phyloP scores from a whole-genome alignment of 1,284 basidiomycete genomes.

The Trametes hirsuta region DNA sequence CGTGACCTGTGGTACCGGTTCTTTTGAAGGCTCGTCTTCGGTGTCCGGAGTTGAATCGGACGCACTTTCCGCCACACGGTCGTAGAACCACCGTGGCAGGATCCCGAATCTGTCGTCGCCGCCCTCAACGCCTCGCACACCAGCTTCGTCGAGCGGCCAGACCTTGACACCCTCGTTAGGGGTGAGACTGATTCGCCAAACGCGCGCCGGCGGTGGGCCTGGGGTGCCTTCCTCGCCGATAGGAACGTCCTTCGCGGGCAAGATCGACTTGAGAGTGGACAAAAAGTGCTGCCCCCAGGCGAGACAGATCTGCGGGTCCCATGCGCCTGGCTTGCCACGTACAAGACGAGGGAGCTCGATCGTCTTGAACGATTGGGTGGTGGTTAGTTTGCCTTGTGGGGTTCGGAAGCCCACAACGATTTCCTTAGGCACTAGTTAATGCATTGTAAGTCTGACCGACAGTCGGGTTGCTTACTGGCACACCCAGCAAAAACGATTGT shows the following conservation, averaged over 20 bases:
- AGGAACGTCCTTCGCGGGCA: conserved; percentile 26
- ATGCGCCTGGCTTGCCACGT: conserved; percentile 72
- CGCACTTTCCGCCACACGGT: neutral
- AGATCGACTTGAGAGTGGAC: conserved; percentile 50
- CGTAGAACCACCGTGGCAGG: conserved; percentile 67
- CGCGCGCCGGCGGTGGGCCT: conserved; percentile 28
- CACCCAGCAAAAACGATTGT: conserved; percentile 91
- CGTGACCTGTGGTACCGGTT: neutral
- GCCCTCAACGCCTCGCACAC: conserved; percentile 58
- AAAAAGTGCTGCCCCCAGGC: conserved; percentile 75
- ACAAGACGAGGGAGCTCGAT: conserved; percentile 73
- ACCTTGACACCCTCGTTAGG: conserved; percentile 57
- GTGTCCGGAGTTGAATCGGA: no score
- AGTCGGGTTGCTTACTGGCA: conserved; percentile 62
- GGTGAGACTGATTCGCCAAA: conserved; percentile 72
- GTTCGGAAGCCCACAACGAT: conserved; percentile 94
- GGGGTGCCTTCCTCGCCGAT: conserved; percentile 4
- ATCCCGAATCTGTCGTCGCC: conserved; percentile 77
- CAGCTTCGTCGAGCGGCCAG: conserved; percentile 46
- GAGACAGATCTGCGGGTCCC: conserved; percentile 80
- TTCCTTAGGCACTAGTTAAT: conserved; percentile 49
- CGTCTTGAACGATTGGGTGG: conserved; percentile 72
- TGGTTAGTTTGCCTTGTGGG: conserved; percentile 66
- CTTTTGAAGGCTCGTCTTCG: neutral
- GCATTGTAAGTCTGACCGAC: neutral